These are phyloP conservation scores for Francoa sonchifolia DNA, from an alignment of 441 rosid species.

Conservation along the genomic window DNA sequence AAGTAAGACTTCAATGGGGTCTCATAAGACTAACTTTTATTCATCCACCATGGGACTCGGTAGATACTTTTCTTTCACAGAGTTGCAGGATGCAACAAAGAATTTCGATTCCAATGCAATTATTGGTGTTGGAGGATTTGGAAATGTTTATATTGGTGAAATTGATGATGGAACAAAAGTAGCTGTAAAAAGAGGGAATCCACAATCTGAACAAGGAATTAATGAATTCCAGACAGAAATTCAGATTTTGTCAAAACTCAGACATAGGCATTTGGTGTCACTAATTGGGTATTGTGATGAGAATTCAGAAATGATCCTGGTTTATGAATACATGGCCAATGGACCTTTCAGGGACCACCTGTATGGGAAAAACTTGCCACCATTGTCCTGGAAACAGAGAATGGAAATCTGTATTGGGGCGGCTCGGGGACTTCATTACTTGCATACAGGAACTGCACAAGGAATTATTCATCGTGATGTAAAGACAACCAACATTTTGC, in stretches of 20 bases:
- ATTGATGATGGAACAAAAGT: conserved; percentile 74
- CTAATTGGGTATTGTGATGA: conserved; percentile 83
- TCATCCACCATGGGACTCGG: conserved; percentile 64
- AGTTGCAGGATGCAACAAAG: conserved; percentile 68
- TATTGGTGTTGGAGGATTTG: conserved; percentile 84
- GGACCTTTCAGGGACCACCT: conserved; percentile 81
- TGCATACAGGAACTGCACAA: conserved; percentile 83
- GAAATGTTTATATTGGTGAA: conserved; percentile 59
- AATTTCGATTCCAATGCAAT: conserved; percentile 51
- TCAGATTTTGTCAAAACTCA: conserved; percentile 78
- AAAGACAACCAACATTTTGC: conserved; percentile 74
- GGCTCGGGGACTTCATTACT: conserved; percentile 75
- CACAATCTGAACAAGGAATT: conserved; percentile 81
- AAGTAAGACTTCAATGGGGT: conserved; percentile 45
- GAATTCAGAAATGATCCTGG: no score
- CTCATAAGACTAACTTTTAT: conserved; percentile 46
- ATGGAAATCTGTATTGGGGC: conserved; percentile 76
- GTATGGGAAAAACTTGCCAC: conserved; percentile 54
- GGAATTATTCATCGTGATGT: conserved; percentile 81
- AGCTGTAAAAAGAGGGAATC: conserved; percentile 88
- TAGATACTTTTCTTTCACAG: conserved; percentile 55
- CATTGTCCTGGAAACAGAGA: conserved; percentile 70
- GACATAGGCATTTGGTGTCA: conserved; percentile 84
- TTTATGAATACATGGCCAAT: conserved; percentile 83
- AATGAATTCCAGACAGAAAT: conserved; percentile 84